Base-by-base conservation (phyloP, 768 basidiomycete genomes). In the Cyathus striatus region DNA sequence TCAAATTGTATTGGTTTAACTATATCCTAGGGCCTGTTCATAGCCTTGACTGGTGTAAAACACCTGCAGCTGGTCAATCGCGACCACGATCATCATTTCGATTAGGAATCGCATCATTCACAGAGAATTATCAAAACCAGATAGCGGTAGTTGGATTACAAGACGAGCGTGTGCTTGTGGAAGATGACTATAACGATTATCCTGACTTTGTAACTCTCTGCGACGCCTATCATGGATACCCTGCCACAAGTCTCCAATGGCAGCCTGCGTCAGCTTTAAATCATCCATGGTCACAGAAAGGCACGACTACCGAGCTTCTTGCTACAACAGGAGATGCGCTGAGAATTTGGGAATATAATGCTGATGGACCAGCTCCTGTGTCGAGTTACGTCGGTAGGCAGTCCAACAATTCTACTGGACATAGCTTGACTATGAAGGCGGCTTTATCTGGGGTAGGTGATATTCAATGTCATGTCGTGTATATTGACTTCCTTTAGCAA, bases 271-370 rank as follows among this genome's bases (percentile, higher is more conserved):
- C 78, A 21, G 72, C 87, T 17, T 65, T 72, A 23, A 74, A 69
- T 34, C 77, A 79, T 58, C 60, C 70, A 33, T 89, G 89, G 86
- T 70, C 78, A 5, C 79, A 81, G 61, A 88, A 83, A 60, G 71
- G 76, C 3, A 64, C 73, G 6, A 64, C 67, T 38, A 73, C 86
- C 37, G 96, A 99, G 62, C 65, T 96, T 37, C 70, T 99, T 6
- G 95, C 95, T 9, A 95, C 92, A 5, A 95, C 92, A 0, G 91
- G 90, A 21, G 96, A 98, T 64, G 90, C 90, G 38, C 61, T 99
- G 54, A 73, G 93, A 50, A 78, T 99, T 40, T 98, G 88, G 79
- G 94, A 97, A 61, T 86, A 95, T 50, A 71, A 75, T 37, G 78
- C 76, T 48, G 90, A 91, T 53, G 79, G 66, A 30, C 69, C 79